Percentiles rank a stretch among this genome's conserved stretches.
These are phyloP conservation scores for Ceratobasidium sp. DNA, from an alignment of 1,284 basidiomycete species.

Conservation along the genomic window DNA sequence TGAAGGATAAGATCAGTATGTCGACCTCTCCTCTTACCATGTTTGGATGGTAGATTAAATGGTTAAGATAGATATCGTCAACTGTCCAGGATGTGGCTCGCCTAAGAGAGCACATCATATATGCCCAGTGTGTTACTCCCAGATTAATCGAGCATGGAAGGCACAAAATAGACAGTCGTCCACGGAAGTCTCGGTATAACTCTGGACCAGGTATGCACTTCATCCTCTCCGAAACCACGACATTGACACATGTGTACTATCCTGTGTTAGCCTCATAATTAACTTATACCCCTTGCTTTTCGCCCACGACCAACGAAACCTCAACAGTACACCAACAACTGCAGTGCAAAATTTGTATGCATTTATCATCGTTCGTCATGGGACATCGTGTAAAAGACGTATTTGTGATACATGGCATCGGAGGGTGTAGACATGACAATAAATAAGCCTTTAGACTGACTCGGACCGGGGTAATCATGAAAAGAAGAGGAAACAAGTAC, in stretches of 20 bases:
- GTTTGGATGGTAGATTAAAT: constrained; percentile 5
- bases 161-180: constrained; percentile 54
- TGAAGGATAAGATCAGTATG: constrained; percentile 94
- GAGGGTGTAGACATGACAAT: constrained; percentile 32
- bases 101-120: constrained; percentile 92
- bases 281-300: constrained; percentile 5
- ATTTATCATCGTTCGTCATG: constrained; percentile 32
- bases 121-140: constrained; percentile 86
- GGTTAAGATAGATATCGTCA: constrained; percentile 78
- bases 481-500: constrained; percentile 37
- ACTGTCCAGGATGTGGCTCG: constrained; percentile 90
- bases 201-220: background rate
- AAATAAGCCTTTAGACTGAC: constrained; percentile 14
- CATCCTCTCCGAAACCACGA: background rate
- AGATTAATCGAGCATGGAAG: constrained; percentile 79
- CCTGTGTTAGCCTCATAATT: background rate
- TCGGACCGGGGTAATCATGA: background rate
- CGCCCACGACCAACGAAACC: background rate
- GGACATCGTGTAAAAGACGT: constrained; percentile 18
- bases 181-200: background rate
- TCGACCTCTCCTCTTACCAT: constrained; percentile 49
- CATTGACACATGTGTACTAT: background rate
- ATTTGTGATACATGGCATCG: constrained; percentile 28
- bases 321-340: background rate
- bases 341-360: constrained; percentile 19